Conservation (phyloP, 805 yeast genomes). For the Metschnikowia lunata region DNA sequence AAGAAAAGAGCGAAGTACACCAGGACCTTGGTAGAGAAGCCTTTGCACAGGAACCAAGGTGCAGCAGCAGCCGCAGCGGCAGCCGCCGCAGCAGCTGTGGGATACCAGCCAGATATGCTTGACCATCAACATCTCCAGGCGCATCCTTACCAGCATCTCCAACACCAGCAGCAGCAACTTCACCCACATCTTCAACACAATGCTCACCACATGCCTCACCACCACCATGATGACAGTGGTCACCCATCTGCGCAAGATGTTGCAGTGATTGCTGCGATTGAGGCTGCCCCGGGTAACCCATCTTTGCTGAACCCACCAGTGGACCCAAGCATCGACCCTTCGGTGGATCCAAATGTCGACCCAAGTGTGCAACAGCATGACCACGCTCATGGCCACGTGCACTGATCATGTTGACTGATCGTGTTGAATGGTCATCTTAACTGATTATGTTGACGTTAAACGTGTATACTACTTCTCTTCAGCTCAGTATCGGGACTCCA, state of each 20-base stretch:
- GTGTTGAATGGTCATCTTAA: too few species aligned
- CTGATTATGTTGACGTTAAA: background rate
- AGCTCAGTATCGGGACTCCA: background rate
- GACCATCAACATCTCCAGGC: constrained; percentile 22
- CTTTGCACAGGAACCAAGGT: constrained; percentile 28
- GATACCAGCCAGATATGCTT: constrained; percentile 22
- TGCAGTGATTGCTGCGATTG: constrained; percentile 42
- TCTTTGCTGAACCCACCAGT: constrained; percentile 28
- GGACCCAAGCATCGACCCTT: constrained; percentile 31
- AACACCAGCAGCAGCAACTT: constrained; percentile 20
- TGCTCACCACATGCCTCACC: constrained; percentile 23
- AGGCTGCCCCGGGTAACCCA: constrained; percentile 29
- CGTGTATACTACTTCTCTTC: constrained; percentile 10
- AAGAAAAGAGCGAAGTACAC: constrained; percentile 38
- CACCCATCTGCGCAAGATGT: constrained; percentile 37
- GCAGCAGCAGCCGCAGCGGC: constrained; percentile 20
- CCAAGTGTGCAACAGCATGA: constrained; percentile 42
- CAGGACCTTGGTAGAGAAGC: constrained; percentile 43
- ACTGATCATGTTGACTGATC: constrained; percentile 6
- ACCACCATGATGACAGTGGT: constrained; percentile 21
- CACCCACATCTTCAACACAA: constrained; percentile 20
- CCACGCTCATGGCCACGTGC: constrained; percentile 30
- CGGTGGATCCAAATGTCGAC: constrained; percentile 42
- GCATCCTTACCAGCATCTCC: constrained; percentile 19
- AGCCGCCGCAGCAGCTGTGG: constrained; percentile 23